Conservation (phyloP, 2,329 filamentous ascomycete genomes). For the Cercospora sp. region DNA sequence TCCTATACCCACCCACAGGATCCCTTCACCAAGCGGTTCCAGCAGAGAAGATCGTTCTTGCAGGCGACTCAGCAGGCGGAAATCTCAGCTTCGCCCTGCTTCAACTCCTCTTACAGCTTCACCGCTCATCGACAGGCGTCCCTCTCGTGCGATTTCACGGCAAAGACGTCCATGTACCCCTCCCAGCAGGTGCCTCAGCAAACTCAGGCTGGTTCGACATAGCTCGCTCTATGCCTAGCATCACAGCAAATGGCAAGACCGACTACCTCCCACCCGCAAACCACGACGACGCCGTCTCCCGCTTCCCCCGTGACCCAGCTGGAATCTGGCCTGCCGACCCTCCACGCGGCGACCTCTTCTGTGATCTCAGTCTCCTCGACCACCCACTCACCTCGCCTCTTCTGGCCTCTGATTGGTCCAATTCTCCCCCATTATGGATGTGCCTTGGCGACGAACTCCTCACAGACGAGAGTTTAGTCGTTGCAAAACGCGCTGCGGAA, state of each 20-base stretch:
- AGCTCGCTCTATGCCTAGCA: constrained; percentile 61
- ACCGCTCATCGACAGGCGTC: constrained; percentile 44
- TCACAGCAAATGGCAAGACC: constrained; percentile 54
- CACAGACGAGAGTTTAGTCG: constrained; percentile 64
- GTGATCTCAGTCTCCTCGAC: constrained; percentile 45
- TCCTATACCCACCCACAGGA: constrained; percentile 70
- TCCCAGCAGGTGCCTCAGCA: constrained; percentile 66
- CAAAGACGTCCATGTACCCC: constrained; percentile 56
- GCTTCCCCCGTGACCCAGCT: constrained; percentile 50
- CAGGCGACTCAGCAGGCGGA: constrained; percentile 75
- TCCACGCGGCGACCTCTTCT: constrained; percentile 51
- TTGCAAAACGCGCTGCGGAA: constrained; percentile 57
- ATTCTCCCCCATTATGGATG: constrained; percentile 66
- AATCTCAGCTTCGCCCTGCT: constrained; percentile 67
- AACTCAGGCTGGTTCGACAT: constrained; percentile 73
- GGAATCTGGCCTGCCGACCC: constrained; percentile 49
- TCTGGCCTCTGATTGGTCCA: constrained; percentile 59
- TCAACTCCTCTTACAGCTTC: constrained; percentile 67
- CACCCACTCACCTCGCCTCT: constrained; percentile 71
- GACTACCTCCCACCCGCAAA: constrained; percentile 62
- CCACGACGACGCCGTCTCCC: constrained; percentile 37
- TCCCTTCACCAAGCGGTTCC: constrained; percentile 66
- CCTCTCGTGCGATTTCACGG: constrained; percentile 63
- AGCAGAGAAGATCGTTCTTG: constrained; percentile 67
- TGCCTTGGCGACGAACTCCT: constrained; percentile 71